Conservation (phyloP, 1,284 basidiomycete species). For the Porodaedalea pini region DNA sequence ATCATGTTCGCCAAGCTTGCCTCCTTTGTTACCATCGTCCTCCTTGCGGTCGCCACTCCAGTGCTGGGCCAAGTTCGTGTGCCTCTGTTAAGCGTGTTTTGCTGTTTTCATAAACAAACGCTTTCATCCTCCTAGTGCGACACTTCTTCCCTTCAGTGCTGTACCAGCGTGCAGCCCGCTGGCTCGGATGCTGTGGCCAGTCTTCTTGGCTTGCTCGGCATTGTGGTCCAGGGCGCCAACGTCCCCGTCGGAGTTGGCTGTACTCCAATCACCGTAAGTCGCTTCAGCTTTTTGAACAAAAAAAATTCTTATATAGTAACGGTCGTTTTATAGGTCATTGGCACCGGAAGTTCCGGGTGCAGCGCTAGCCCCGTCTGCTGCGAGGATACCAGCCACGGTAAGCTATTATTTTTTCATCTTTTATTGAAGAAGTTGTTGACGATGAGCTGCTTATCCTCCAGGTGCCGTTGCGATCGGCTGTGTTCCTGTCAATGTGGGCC, state of each 20-base stretch:
- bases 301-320: too few relatives aligned
- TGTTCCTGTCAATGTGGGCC: constrained; percentile 10
- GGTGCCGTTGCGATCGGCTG: constrained; percentile 18
- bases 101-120: neutral
- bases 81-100: neutral
- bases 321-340: constrained; percentile 5
- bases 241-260: constrained; percentile 16
- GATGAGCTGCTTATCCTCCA: neutral
- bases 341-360: constrained; percentile 3
- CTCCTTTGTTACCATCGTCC: constrained; percentile 11
- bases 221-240: constrained; percentile 5
- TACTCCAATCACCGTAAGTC: constrained; percentile 18
- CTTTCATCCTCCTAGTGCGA: constrained; percentile 4
- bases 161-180: constrained; percentile 8
- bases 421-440: neutral
- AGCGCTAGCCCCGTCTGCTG: constrained; percentile 16
- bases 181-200: neutral
- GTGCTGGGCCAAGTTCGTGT: neutral
- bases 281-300: neutral
- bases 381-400: constrained; percentile 18
- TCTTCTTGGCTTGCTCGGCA: constrained; percentile 11
- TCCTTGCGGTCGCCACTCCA: constrained; percentile 20
- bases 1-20: constrained; percentile 19
- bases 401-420: neutral
- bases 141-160: constrained; percentile 19